Conservation (phyloP, 1,139 yeast genomes). For the Arxiozyma heterogenica region DNA sequence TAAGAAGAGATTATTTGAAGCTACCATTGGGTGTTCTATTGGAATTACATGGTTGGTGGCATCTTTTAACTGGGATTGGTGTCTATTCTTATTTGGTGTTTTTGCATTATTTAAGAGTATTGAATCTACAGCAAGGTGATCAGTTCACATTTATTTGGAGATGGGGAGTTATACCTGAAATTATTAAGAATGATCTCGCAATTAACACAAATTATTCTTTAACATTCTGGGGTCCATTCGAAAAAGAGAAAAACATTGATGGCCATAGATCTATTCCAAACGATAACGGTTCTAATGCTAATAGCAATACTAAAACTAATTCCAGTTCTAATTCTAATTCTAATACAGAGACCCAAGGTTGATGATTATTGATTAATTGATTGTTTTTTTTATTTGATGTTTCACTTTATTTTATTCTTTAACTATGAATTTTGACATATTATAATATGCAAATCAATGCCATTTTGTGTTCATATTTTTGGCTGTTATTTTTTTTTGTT, state of each 20-base stretch:
- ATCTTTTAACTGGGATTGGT: constrained; percentile 74
- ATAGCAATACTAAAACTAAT: too few relatives aligned
- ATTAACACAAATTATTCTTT: constrained; percentile 23
- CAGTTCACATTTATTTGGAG: constrained; percentile 48
- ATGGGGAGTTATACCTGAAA: constrained; percentile 41
- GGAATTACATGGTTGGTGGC: constrained; percentile 99
- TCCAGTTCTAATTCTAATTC: background rate
- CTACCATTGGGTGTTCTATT: constrained; percentile 81
- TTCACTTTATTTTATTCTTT: too few relatives aligned
- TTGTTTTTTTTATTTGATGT: too few relatives aligned
- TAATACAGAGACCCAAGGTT: background rate
- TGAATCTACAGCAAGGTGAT: constrained; percentile 44
- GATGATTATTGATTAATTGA: background rate
- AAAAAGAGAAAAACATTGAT: background rate
- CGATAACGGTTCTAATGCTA: background rate
- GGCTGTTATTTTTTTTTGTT: background rate
- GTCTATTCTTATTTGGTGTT: constrained; percentile 58
- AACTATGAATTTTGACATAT: too few relatives aligned
- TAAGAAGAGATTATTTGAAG: constrained; percentile 61
- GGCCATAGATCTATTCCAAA: background rate
- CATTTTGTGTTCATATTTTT: background rate
- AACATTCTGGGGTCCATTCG: constrained; percentile 21
- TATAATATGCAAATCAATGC: background rate
- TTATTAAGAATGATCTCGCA: constrained; percentile 20
- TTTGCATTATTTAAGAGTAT: constrained; percentile 58